These are phyloP conservation scores for Orbilia brochopaga DNA, from an alignment of 2,329 filamentous ascomycete genomes.

Conservation along the genomic window DNA sequence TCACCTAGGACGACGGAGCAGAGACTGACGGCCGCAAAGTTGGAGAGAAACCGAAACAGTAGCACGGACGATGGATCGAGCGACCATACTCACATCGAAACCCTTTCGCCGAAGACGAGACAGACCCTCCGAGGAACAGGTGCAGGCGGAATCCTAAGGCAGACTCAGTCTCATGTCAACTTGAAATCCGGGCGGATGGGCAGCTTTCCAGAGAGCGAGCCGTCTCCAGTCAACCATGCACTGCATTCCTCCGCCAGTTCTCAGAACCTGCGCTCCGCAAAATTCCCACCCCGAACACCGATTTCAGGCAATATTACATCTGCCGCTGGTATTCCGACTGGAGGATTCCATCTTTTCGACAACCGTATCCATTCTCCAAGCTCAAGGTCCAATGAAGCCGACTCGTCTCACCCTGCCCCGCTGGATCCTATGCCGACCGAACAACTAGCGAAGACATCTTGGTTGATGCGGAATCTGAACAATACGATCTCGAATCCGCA, in stretches of 20 bases:
- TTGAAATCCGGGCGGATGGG: conserved; percentile 48
- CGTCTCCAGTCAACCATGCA: conserved; percentile 27
- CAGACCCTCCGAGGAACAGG: conserved; percentile 42
- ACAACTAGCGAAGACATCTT: conserved; percentile 89
- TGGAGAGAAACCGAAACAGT: conserved; percentile 38
- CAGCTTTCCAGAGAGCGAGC: conserved; percentile 42
- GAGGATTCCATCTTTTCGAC: conserved; percentile 82
- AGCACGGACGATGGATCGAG: conserved; percentile 46
- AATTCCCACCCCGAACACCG: conserved; percentile 45
- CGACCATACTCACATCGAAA: conserved; percentile 46
- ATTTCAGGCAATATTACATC: conserved; percentile 43
- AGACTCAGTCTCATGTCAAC: conserved; percentile 50
- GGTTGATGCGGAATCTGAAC: conserved; percentile 93
- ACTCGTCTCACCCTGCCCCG: conserved; percentile 72
- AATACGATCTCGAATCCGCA: conserved; percentile 89
- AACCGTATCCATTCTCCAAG: conserved; percentile 74
- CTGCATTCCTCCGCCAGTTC: conserved; percentile 46
- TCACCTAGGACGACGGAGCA: conserved; percentile 40
- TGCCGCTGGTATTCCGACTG: conserved; percentile 67
- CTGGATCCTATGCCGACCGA: conserved; percentile 92
- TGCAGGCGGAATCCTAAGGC: conserved; percentile 40
- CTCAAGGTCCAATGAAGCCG: conserved; percentile 63
- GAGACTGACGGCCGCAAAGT: conserved; percentile 36
- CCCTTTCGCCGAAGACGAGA: conserved; percentile 36
- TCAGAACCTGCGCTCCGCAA: conserved; percentile 43